These are phyloP conservation scores for Paramecium pentaurelia DNA, from an alignment of 73 alveolate species.

Conservation along the genomic window DNA sequence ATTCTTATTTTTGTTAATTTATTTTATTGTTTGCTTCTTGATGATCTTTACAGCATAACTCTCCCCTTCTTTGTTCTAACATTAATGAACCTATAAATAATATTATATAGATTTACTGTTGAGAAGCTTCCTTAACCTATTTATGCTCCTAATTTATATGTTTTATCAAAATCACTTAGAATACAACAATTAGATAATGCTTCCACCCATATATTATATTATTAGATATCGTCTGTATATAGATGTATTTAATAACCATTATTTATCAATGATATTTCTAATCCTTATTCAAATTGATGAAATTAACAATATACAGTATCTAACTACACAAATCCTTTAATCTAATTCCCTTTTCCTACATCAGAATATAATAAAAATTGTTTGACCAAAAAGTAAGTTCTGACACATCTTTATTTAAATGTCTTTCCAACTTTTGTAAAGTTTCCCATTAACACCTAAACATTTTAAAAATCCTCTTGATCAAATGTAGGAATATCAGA, in stretches of 20 bases:
- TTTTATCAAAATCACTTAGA: background rate
- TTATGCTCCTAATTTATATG: background rate
- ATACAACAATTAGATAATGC: conserved; percentile 38
- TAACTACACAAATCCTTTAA: conserved; percentile 15
- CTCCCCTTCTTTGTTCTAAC: background rate
- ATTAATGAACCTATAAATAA: background rate
- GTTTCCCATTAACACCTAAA: conserved; percentile 26
- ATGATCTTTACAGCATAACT: background rate
- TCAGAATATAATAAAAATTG: conserved; percentile 16
- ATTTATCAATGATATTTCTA: background rate
- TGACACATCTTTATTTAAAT: conserved; percentile 20
- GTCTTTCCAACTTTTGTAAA: conserved; percentile 12
- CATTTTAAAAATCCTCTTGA: background rate
- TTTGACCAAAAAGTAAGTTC: conserved; percentile 37
- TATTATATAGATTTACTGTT: background rate
- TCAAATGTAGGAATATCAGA: conserved; percentile 11
- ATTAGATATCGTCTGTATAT: background rate
- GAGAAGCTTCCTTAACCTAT: conserved; percentile 31
- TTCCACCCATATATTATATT: background rate
- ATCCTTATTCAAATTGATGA: background rate
- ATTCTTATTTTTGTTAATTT: background rate
- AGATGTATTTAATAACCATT: background rate
- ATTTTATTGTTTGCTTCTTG: background rate
- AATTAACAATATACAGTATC: background rate
- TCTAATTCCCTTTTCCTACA: background rate